Percentiles rank a stretch among this genome's conserved stretches.
phyloP scores from a whole-genome alignment of 495 filamentous ascomycete species.

The Zalerion maritima region DNA sequence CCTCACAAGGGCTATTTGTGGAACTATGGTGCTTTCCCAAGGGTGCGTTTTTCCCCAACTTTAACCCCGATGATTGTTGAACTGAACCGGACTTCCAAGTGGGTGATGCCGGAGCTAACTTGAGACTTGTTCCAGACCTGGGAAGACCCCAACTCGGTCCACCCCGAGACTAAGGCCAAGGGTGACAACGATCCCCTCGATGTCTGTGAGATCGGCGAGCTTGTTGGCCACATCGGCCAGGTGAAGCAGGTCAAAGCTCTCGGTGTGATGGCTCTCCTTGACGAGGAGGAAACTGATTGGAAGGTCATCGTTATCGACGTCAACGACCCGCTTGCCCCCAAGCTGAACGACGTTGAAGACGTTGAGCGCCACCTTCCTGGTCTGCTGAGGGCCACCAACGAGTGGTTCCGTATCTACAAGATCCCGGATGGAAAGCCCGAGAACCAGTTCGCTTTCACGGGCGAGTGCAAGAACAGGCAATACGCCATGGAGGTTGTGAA shows the following conservation, averaged over 20 bases:
- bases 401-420: slow-evolving; percentile 99
- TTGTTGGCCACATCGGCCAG: slow-evolving; percentile 87
- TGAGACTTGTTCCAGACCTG: slow-evolving; percentile 53
- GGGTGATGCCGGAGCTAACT: slow-evolving; percentile 5
- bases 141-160: slow-evolving; percentile 91
- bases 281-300: slow-evolving; percentile 99
- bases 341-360: slow-evolving; percentile 98
- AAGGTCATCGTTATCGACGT: slow-evolving; percentile 99
- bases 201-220: slow-evolving; percentile 98
- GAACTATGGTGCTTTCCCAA: slow-evolving; percentile 99
- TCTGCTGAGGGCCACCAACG: slow-evolving; percentile 91
- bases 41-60: slow-evolving; percentile 45
- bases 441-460: slow-evolving; percentile 99
- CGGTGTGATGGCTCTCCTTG: slow-evolving; percentile 96
- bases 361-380: slow-evolving; percentile 97
- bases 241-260: slow-evolving; percentile 99
- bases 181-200: slow-evolving; percentile 99
- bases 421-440: slow-evolving; percentile 99
- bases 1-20: slow-evolving; percentile 99
- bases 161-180: slow-evolving; percentile 99
- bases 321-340: slow-evolving; percentile 89
- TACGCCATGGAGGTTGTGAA: slow-evolving; percentile 90
- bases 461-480: slow-evolving; percentile 99
- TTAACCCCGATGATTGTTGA: too few species aligned
- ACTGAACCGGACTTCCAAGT: too few species aligned